A percentile compares a stretch with the other conserved stretches of the same genome.
phyloP scores from a whole-genome alignment of 192 early-diverging fungal genomes.

The Dimargaris verticillata region DNA sequence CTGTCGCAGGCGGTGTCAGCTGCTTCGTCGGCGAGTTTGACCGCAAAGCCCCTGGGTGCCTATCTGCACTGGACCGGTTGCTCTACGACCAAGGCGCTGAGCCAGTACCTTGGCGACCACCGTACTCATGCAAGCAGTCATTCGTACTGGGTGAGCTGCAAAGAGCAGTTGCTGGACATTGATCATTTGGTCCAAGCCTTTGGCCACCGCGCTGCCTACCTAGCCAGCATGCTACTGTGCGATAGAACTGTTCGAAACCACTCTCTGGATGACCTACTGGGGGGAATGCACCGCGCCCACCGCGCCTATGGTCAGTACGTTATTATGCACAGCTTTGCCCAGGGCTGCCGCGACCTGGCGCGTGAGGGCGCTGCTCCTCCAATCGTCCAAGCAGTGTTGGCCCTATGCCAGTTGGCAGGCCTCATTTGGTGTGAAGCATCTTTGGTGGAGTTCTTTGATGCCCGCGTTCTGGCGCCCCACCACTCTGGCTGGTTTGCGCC shows the following conservation, averaged over 20 bases:
- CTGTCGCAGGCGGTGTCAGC: not conserved
- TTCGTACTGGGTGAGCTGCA: constrained; percentile 12
- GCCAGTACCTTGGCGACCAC: not conserved
- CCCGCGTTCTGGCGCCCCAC: constrained; percentile 31
- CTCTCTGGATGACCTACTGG: constrained; percentile 51
- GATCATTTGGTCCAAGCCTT: constrained; percentile 50
- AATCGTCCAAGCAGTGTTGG: constrained; percentile 24
- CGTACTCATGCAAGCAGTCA: not conserved
- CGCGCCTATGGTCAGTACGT: constrained; percentile 66
- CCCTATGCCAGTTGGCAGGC: constrained; percentile 32
- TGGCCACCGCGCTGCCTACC: constrained; percentile 51
- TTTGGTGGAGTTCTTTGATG: constrained; percentile 40
- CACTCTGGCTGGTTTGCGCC: constrained; percentile 15
- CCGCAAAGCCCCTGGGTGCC: not conserved
- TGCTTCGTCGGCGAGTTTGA: constrained; percentile 6
- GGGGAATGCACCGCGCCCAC: constrained; percentile 54
- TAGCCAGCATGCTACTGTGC: constrained; percentile 42
- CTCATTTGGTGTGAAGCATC: constrained; percentile 51
- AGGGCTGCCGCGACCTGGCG: constrained; percentile 30
- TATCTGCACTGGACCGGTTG: constrained; percentile 15
- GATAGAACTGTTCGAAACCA: constrained; percentile 41
- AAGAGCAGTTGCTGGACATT: constrained; percentile 38
- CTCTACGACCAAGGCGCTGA: not conserved
- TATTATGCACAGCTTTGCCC: constrained; percentile 54
- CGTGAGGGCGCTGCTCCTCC: constrained; percentile 11